phyloP scores from a whole-genome alignment of 2,329 filamentous ascomycete genomes.

The Pezicula carpinea region DNA sequence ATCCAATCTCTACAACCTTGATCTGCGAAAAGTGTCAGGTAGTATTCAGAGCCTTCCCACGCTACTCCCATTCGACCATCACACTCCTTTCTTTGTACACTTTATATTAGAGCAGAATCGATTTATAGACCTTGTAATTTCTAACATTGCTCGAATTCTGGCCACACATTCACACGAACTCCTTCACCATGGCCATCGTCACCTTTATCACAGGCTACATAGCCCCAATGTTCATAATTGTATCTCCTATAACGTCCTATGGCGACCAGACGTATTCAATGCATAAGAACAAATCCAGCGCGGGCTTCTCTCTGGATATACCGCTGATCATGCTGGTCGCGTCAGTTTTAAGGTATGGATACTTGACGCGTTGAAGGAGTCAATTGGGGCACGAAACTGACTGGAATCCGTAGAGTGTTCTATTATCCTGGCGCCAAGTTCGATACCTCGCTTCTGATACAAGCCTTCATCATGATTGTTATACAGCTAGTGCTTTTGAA shows the following conservation, averaged over 20 bases:
- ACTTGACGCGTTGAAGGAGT: background rate
- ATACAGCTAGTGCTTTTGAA: conserved; percentile 62
- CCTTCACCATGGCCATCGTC: conserved; percentile 24
- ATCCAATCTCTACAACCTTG: too few species aligned
- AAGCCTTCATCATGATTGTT: conserved; percentile 60
- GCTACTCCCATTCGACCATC: too few species aligned
- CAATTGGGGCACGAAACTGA: conserved; percentile 6
- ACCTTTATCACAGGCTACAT: conserved; percentile 46
- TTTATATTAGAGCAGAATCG: too few species aligned
- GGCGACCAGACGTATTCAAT: conserved; percentile 63
- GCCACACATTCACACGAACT: background rate
- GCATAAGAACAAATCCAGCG: conserved; percentile 58
- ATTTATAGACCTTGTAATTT: too few species aligned
- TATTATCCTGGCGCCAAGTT: conserved; percentile 66
- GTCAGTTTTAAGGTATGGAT: conserved; percentile 55
- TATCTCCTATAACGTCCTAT: conserved; percentile 62
- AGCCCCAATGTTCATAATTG: conserved; percentile 58
- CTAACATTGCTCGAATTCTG: too few species aligned
- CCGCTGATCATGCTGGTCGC: conserved; percentile 69
- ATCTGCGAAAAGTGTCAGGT: too few species aligned
- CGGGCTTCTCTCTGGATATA: conserved; percentile 66
- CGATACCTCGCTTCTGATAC: conserved; percentile 57
- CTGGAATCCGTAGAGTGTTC: conserved; percentile 48
- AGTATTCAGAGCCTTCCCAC: too few species aligned
- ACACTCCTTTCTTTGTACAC: too few species aligned